These are phyloP conservation scores for Akanthomyces lecanii DNA, from an alignment of 2,329 filamentous ascomycete genomes.

Conservation along the genomic window DNA sequence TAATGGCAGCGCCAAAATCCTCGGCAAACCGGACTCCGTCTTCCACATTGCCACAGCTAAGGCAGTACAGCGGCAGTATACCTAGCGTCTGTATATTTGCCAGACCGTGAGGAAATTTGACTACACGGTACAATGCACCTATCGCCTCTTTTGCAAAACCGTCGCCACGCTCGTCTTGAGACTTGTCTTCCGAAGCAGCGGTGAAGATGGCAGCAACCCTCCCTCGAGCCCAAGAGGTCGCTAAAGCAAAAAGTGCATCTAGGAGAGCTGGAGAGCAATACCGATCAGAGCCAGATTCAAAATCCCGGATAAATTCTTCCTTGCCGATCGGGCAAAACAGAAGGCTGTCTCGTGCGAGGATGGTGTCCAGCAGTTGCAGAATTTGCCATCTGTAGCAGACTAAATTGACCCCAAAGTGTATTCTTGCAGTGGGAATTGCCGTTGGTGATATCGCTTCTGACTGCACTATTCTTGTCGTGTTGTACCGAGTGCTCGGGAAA, in stretches of 20 bases:
- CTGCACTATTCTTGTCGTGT: neutral
- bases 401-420: neutral
- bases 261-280: neutral
- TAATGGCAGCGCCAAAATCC: neutral
- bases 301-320: neutral
- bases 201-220: neutral
- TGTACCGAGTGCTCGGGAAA: neutral
- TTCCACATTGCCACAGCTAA: conserved; percentile 1
- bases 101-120: neutral
- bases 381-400: neutral
- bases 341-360: neutral
- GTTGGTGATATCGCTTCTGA: neutral
- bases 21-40: neutral
- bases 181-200: neutral
- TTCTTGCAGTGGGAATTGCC: neutral
- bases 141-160: neutral
- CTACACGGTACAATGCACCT: neutral
- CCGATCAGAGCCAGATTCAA: neutral
- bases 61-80: neutral
- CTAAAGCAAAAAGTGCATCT: neutral
- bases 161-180: neutral
- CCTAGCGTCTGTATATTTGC: conserved; percentile 8
- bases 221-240: neutral
- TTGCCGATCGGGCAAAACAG: conserved; percentile 3
- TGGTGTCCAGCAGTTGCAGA: neutral